Base-by-base conservation (phyloP, 2,329 filamentous ascomycete species). In the Botrytis cinerea region DNA sequence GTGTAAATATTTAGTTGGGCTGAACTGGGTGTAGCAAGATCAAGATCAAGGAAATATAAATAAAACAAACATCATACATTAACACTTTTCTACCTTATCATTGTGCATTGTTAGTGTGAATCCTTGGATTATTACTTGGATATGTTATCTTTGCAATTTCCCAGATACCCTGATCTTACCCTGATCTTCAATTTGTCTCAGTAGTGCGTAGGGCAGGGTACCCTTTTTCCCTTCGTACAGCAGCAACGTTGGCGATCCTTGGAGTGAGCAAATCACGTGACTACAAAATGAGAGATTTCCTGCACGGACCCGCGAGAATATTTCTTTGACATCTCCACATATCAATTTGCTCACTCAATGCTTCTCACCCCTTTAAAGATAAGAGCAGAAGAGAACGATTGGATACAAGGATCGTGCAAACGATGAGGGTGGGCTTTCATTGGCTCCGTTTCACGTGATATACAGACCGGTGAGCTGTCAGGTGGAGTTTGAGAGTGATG, bases 1-100 rank as follows among this genome's bases (percentile, higher is more conserved):
- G 16, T 57, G 66, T 68, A 43, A 57, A 68, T 45, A 57, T 57
- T 57, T 43, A 57, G 35, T 48, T 68, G 48, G 66, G 28, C 48
- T 43, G 35, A 57, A 54, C n/a, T 16, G 38, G 66, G 54, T 68
- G 45, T 40, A 38, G 18, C 32, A 54, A 67, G 25, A 68, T 57
- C 32, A 54, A 67, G 25, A 68, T 57, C 25, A 57, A 43, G 9
- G 64, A 57, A 68, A 68, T 32, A 43, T 43, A 68, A 28, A 68
- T 57, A 32, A 57, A 43, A 38, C n/a, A 51, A 57, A 14, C 18
- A 22, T 57, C 48, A 57, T 43, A 54, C 32, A 67, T 28, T 8
- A 61, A 38, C 32, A 38, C 38, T 28, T 28, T 12, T n/a, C 32
- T 38, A 51, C 8, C 20, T 51, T 51, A 67, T 67, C 45, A 20